Base-by-base conservation (phyloP, 2,329 filamentous ascomycete genomes). In the Alternaria angustiovoidea region DNA sequence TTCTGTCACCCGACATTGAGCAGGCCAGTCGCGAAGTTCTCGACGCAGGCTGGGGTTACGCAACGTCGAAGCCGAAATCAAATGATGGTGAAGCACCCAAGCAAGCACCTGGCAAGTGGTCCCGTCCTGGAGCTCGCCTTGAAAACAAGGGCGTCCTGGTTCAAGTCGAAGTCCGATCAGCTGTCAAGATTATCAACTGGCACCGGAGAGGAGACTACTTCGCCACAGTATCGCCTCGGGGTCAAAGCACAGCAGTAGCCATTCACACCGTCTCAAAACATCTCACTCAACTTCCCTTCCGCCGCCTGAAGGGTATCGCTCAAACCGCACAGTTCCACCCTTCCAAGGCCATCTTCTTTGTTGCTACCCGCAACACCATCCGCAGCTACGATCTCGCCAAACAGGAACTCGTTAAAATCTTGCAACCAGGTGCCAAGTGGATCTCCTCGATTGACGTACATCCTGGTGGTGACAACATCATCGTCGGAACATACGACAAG, bases 211-310 rank as follows among this genome's bases (percentile, higher is more conserved):
- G 95, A 69, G 94, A 98, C 77, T 97, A 97, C 82, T 90, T 99
- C 74, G 90, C 92, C 68, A 96, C 94, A 1, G 93, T 97, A 22
- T 96, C 93, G 51, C 93, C 95, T 1, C 86, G 87, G 12, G 91
- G 91, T 32, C 89, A 91, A 74, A 86, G 87, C 68, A 90, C 87
- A 73, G 92, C 95, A 5, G 92, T 99, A 54, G 90, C 93, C 54
- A 96, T 99, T 63, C 95, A 99, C 81, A 97, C 94, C 0, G 84
- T 99, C 62, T 95, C 92, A 58, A 97, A 96, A 79, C 95, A 99
- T 80, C 86, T 94, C 46, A 97, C 93, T 3, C 95, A 99, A 79
- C 89, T 95, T 66, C 96, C 95, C 26, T 98, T 99, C 88, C 91
- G 92, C 62, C 86, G 87, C 59, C 79, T 90, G 65, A 88, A 88